Conservation (phyloP, 176 grass and related monocot genomes). For the Juncus effusus region DNA sequence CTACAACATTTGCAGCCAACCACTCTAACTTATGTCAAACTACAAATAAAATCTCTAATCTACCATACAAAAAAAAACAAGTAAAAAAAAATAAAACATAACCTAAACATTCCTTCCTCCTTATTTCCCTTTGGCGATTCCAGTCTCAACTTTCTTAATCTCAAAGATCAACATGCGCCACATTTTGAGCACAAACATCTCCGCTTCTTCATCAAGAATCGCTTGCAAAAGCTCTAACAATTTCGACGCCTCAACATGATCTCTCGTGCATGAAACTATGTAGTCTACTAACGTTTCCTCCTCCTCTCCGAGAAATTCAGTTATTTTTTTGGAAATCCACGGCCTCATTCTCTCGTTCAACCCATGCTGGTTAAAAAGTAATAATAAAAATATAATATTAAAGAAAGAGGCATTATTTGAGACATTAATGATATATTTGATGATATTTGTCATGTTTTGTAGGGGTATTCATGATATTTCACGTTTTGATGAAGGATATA, state of each 20-base stretch:
- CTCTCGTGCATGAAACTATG: constrained; percentile 89
- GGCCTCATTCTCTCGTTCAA: constrained; percentile 96
- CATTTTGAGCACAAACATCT: constrained; percentile 99
- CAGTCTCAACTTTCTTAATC: constrained; percentile 91
- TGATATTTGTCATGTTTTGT: too few species aligned
- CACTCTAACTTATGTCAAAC: too few species aligned
- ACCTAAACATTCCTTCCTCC: constrained; percentile 41
- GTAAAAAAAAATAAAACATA: constrained; percentile 19
- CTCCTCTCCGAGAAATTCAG: constrained; percentile 96
- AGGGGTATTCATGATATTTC: too few species aligned
- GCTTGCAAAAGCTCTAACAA: constrained; percentile 90
- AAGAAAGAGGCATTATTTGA: too few species aligned
- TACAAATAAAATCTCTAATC: constrained; percentile 20
- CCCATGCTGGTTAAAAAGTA: constrained; percentile 46
- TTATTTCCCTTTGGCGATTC: constrained; percentile 44
- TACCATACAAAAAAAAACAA: constrained; percentile 23
- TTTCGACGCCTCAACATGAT: constrained; percentile 82
- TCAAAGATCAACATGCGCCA: constrained; percentile 99
- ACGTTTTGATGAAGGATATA: too few species aligned
- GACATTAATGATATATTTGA: too few species aligned
- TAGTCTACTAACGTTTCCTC: constrained; percentile 97
- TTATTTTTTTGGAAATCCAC: constrained; percentile 98
- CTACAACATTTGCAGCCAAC: not conserved
- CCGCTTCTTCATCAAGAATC: constrained; percentile 87
- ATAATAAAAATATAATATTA: constrained; percentile 8